phyloP scores from a whole-genome alignment of 2,329 filamentous ascomycete species.

The Fonsecaea nubica region DNA sequence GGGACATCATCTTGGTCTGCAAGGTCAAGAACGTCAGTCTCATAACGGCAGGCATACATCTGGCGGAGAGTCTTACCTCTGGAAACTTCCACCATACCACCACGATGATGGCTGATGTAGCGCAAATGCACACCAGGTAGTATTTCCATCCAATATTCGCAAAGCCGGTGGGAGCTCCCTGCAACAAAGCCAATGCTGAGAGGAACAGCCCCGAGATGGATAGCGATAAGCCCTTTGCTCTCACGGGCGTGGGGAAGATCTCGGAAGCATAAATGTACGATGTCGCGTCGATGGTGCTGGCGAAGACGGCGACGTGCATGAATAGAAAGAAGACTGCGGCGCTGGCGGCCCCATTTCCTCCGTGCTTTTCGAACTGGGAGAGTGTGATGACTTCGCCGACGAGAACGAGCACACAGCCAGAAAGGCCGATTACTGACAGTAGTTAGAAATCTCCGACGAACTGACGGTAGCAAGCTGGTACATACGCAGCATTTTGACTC shows the following conservation, averaged over 20 bases:
- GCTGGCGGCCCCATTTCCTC: conserved; percentile 57
- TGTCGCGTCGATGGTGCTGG: conserved; percentile 65
- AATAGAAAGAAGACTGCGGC: conserved; percentile 76
- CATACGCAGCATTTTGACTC: conserved; percentile 42
- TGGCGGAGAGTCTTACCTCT: conserved; percentile 33
- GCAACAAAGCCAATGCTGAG: conserved; percentile 8
- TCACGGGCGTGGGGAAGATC: conserved; percentile 73
- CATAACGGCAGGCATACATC: neutral
- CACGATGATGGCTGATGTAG: conserved; percentile 9
- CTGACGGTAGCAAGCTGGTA: neutral
- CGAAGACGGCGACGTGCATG: conserved; percentile 20
- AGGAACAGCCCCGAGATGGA: conserved; percentile 22
- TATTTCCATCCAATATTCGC: conserved; percentile 44
- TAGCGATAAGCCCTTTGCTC: conserved; percentile 64
- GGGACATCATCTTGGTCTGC: conserved; percentile 9
- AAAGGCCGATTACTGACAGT: conserved; percentile 45
- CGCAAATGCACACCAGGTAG: conserved; percentile 40
- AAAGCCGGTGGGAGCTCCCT: conserved; percentile 44
- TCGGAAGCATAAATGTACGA: conserved; percentile 73
- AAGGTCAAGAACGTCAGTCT: neutral
- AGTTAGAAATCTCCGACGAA: neutral
- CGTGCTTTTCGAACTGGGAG: conserved; percentile 56
- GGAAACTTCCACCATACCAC: conserved; percentile 28
- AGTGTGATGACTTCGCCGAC: conserved; percentile 52
- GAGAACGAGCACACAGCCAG: conserved; percentile 43